Evolutionary conservation across 352 stramenopile species (phyloP).

Genomic region (Pythium rhizo-oryzae): DNA sequence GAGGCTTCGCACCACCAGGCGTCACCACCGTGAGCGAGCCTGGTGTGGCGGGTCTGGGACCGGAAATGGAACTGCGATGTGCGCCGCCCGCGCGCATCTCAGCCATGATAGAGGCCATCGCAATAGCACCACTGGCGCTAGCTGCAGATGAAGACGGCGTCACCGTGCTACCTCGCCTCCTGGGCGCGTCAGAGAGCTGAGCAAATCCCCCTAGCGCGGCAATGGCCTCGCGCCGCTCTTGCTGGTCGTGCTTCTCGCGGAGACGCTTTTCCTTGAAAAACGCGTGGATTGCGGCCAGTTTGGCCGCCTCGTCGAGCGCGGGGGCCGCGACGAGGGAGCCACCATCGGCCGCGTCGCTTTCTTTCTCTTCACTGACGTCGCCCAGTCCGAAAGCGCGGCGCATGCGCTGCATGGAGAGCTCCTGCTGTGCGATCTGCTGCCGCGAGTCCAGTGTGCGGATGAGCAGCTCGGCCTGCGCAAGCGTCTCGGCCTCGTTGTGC

Average conservation of each 20-base stretch:
- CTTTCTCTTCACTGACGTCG: conserved; percentile 1
- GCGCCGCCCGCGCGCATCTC: conserved; percentile 5
- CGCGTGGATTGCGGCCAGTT: conserved; percentile 36
- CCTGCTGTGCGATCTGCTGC: conserved; percentile 19
- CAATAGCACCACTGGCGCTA: background rate
- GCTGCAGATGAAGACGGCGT: background rate
- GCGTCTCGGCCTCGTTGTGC: conserved; percentile 43
- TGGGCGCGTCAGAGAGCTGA: background rate
- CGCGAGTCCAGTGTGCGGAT: conserved; percentile 37
- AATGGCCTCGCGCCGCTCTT: conserved; percentile 22
- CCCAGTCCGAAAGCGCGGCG: conserved; percentile 7
- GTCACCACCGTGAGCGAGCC: background rate
- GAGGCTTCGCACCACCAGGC: background rate
- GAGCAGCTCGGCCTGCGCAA: conserved; percentile 51
- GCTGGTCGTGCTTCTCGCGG: conserved; percentile 43
- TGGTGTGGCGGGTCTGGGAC: background rate
- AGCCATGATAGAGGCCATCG: conserved; percentile 15
- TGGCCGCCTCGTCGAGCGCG: background rate
- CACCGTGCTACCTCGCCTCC: background rate
- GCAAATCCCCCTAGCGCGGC: background rate
- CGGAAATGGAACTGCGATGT: background rate
- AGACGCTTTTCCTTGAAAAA: conserved; percentile 54
- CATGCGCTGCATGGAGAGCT: conserved; percentile 11
- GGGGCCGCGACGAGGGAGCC: background rate
- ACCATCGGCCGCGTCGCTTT: background rate